Evolutionary conservation across 2,329 filamentous ascomycete species (phyloP), one percentile per base, ranked within the genome.

Genomic region (Geoglossum cookeanum): DNA sequence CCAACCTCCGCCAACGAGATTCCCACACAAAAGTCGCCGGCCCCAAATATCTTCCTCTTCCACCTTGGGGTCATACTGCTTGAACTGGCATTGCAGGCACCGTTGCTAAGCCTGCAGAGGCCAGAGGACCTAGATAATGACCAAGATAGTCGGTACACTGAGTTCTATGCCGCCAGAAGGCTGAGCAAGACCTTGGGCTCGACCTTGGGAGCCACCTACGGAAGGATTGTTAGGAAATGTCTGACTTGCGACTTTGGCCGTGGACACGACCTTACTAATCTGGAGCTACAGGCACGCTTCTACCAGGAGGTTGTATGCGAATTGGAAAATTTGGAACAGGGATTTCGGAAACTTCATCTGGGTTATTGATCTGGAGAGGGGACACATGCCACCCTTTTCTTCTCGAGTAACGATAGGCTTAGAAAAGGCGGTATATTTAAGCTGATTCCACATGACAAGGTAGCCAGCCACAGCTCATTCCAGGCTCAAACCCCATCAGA

Each of bases 21-120:
- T 55, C 29, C 8, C 37, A 1, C 15, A 22, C 32, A 32, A 1
- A 7, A 6, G 17, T 47, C 29, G 5, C 35, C 61, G 15, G 58
- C 56, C 5, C 58, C 55, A 13, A 64, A 64, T 52, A 33, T 35
- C 7, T n/a, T 60, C 6, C 56, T 63, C 1, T 63, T 60, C 57
- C 45, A 58, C 33, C 59, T 64, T 15, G 63, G 62, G 7, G 45
- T 63, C 3, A 48, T 64, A 15, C 58, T 63, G 1, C 59, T 64
- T 3, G 63, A 64, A 56, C 55, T 64, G 27, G 63, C 61, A 1
- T 60, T 58, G 35, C 32, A 58, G 13, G 39, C 54, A 11, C 57
- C 57, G 6, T 37, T 63, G 22, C 48, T 11, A 58, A 37, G 11
- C 53, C 62, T 52, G 42, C 59, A 35, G 22, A 47, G 29, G 15